Evolutionary conservation across 2,329 filamentous ascomycete species (phyloP).

Genomic region (Ceratocystis cubensis): DNA sequence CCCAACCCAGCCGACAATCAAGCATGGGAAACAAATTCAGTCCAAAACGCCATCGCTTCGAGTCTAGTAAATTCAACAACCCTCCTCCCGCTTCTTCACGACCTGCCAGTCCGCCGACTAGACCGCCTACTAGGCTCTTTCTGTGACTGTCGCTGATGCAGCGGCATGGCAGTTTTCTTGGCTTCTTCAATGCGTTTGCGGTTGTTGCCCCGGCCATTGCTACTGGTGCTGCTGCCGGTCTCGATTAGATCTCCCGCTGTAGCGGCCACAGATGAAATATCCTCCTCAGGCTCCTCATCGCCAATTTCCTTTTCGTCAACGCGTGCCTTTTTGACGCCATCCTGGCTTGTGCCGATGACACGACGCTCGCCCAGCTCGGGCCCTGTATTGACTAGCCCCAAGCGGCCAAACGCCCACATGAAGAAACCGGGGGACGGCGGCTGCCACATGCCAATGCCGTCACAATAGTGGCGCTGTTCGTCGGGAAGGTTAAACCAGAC

Average conservation of each 20-base stretch:
- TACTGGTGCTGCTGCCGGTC: conserved; percentile 4
- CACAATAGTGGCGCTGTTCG: conserved; percentile 27
- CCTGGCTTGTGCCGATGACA: conserved; percentile 25
- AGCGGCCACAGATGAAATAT: not conserved
- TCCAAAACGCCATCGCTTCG: conserved; percentile 1
- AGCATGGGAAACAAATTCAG: conserved; percentile 7
- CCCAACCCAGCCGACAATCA: not conserved
- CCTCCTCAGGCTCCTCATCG: conserved; percentile 17
- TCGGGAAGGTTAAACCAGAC: conserved; percentile 31
- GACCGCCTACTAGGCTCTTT: conserved; percentile 16
- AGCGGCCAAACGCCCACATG: conserved; percentile 25
- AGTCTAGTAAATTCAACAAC: not conserved
- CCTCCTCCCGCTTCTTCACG: not conserved
- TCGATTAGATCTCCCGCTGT: conserved; percentile 14
- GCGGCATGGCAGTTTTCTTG: conserved; percentile 21
- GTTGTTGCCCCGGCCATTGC: conserved; percentile 1
- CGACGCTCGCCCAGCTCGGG: conserved; percentile 24
- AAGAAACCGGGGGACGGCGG: conserved; percentile 26
- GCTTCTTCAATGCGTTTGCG: conserved; percentile 19
- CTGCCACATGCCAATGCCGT: conserved; percentile 28
- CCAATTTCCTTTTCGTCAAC: conserved; percentile 20
- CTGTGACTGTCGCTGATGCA: conserved; percentile 17
- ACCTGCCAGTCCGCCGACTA: conserved; percentile 5
- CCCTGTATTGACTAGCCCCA: conserved; percentile 25
- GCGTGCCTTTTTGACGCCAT: conserved; percentile 18